A percentile compares a stretch with the other conserved stretches of the same genome.
Conservation (phyloP, 257 asterid species). For the Solanum paucissectum region DNA sequence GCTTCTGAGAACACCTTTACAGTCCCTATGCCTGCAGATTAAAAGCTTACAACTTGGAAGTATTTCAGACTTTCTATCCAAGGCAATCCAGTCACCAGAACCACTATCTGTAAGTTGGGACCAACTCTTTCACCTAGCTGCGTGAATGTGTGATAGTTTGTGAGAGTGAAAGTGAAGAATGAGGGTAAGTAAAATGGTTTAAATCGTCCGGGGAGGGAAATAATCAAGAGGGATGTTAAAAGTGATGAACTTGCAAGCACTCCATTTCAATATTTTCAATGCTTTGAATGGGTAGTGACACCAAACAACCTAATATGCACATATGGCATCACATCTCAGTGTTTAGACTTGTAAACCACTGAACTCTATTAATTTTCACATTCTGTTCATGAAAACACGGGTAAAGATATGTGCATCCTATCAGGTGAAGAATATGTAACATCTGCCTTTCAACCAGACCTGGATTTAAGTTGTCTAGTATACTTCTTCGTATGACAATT, state of each 20-base stretch:
- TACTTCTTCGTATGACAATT: not conserved
- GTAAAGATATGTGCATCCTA: not conserved
- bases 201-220: not conserved
- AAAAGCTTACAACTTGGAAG: conserved; percentile 87
- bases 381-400: not conserved
- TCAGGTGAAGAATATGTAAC: not conserved
- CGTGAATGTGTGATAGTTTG: not conserved
- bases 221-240: not conserved
- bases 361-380: not conserved
- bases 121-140: not conserved
- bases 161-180: not conserved
- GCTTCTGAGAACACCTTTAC: conserved; percentile 90
- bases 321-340: not conserved
- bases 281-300: not conserved
- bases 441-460: not conserved
- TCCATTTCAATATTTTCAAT: not conserved
- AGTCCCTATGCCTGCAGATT: conserved; percentile 91
- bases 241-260: not conserved
- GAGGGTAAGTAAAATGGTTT: not conserved
- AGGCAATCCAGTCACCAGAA: conserved; percentile 91
- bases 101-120: conserved; percentile 58
- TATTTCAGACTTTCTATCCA: conserved; percentile 74
- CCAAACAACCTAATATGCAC: not conserved
- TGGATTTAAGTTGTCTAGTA: not conserved
- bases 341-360: not conserved